Evolutionary conservation across 2,329 filamentous ascomycete species (phyloP), one percentile per base, ranked within the genome.

Genomic region (Claviceps monticola): DNA sequence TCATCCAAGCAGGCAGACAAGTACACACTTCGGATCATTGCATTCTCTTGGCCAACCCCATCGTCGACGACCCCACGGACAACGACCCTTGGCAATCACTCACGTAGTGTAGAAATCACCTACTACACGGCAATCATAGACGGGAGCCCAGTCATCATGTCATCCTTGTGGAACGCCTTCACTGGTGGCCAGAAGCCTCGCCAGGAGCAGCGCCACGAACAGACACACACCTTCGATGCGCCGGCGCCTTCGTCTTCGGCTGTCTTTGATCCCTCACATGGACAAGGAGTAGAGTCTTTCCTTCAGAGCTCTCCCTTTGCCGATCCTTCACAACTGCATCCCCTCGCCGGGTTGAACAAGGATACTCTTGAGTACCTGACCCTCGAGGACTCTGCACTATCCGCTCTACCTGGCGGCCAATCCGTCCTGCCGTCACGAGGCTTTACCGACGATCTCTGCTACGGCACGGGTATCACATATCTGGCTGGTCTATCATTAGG

Each of bases 401-500:
- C 88, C 56, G 83, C 94, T 62, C 78, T 95, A 19, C 89, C 90
- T 48, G 90, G 89, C 63, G 79, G 83, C 54, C 86, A 87, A 66
- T 94, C 91, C 44, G 85, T 90, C 51, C 79, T 98, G 51, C 93
- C 94, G 44, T 96, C 90, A 52, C 84, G 93, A 67, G 93, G 93
- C 66, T 98, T 95, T 82, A 95, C 90, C 55, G 93, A 98, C 66
- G 93, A 98, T 68, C 80, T 98, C 54, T 97, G 93, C 72, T 98
- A 98, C 68, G 93, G 94, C 64, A 94, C 93, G 21, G 93, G 93
- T 61, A 83, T 91, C 56, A 95, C 89, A 64, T 98, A 98, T 66
- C 75, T 98, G 55, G 74, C 86, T n/a, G 93, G 86, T 6, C 74
- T 98, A 61, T 79, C 84, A 42, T 66, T 94, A 58, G 93, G 93